Percentiles rank a stretch among this genome's conserved stretches.
phyloP scores from a whole-genome alignment of 2,329 filamentous ascomycete genomes.

The Sporothrix humicola region DNA sequence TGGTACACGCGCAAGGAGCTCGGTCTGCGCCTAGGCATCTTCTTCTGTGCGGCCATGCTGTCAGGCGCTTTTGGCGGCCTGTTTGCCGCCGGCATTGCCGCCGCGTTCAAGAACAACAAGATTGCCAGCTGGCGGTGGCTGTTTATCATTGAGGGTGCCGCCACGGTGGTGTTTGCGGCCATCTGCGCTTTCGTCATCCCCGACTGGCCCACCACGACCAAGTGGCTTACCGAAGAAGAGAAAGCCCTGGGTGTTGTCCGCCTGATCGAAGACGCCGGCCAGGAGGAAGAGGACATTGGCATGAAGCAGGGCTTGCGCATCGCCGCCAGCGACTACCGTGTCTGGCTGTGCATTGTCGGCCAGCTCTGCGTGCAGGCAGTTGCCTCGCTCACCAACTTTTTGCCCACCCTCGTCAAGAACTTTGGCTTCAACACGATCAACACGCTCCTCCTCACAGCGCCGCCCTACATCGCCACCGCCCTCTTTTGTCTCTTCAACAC shows the following conservation, averaged over 20 bases:
- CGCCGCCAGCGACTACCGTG: slow-evolving; percentile 65
- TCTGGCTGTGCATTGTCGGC: slow-evolving; percentile 55
- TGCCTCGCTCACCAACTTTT: slow-evolving; percentile 45
- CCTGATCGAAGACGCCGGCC: slow-evolving; percentile 62
- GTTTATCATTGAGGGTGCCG: slow-evolving; percentile 60
- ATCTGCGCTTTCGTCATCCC: slow-evolving; percentile 57
- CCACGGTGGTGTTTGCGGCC: slow-evolving; percentile 57
- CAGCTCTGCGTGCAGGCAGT: slow-evolving; percentile 44
- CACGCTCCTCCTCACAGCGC: slow-evolving; percentile 43
- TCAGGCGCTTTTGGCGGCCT: slow-evolving; percentile 66
- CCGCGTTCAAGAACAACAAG: slow-evolving; percentile 61
- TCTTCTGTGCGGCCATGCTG: slow-evolving; percentile 65
- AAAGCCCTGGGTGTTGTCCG: slow-evolving; percentile 59
- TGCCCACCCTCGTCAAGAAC: slow-evolving; percentile 43
- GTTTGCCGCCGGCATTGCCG: slow-evolving; percentile 63
- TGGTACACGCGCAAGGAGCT: slow-evolving; percentile 70
- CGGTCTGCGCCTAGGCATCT: slow-evolving; percentile 59
- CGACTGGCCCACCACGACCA: slow-evolving; percentile 61
- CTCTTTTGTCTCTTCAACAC: slow-evolving; percentile 43
- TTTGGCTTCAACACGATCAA: slow-evolving; percentile 42
- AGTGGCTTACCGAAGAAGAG: slow-evolving; percentile 66
- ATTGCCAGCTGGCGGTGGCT: slow-evolving; percentile 66
- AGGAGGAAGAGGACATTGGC: slow-evolving; percentile 60
- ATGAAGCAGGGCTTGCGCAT: slow-evolving; percentile 59
- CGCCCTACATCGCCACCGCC: slow-evolving; percentile 43